Evolutionary conservation across 768 basidiomycete genomes (phyloP), one percentile per base, ranked within the genome.

Genomic region (Tricholoma matsutake): DNA sequence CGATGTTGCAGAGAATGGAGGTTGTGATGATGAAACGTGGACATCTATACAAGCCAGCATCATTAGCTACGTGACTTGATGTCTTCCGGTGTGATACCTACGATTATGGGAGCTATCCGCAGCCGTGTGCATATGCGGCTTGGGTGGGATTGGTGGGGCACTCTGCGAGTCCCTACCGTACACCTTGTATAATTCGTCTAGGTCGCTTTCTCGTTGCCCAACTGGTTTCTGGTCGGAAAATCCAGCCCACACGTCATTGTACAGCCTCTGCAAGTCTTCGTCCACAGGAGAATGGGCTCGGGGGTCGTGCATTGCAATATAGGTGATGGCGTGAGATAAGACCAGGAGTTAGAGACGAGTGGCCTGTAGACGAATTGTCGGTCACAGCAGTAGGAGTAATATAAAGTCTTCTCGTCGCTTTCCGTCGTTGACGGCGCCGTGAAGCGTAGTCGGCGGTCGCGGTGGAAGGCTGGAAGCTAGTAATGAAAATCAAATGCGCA

Each of bases 171-270:
- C 71, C 62, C 69, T 61, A 56, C 72, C 68, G 69, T 79, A 73
- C 31, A 67, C 71, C 45, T 66, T 75, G 68, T 77, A 79, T 57
- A 76, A 75, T 66, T 74, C 76, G 60, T 76, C 75, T 45, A 75
- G 59, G 63, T 78, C 72, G 31, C 67, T 68, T 52, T 78, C 76
- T 37, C 71, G 68, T 34, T 74, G 61, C 45, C 64, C 37, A 49
- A 63, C 52, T 32, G 70, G 62, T 7, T 58, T 61, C 28, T 80
- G 80, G 6, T 88, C 85, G 31, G 79, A 73, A 66, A 89, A 91
- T 29, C 83, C 83, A 49, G 83, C 83, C 78, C 87, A 86, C 20
- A 91, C 89, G 71, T 89, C 86, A 63, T 90, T 83, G 72, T 91
- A 92, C 47, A 92, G 81, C 59, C 81, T 79, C 65, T 89, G 86